Evolutionary conservation across 192 early-diverging fungal genomes (phyloP), one percentile per base, ranked within the genome.

Genomic region (Obelidium mucronatum): DNA sequence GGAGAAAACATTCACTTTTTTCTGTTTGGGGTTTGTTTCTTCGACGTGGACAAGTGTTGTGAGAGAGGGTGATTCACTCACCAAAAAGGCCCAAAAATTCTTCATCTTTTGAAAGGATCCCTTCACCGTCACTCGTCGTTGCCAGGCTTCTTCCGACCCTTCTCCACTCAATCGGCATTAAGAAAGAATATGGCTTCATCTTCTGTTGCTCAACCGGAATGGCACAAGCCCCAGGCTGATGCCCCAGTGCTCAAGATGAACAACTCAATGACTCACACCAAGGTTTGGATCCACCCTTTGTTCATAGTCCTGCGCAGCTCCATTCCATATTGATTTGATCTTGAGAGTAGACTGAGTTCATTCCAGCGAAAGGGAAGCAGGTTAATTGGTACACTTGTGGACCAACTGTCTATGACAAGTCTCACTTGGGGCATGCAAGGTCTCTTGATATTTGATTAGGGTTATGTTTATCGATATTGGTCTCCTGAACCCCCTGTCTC

Each of bases 311-410:
- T 3, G 51, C 36, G 48, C 24, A 8, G 28, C n/a, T n/a, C n/a
- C n/a, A n/a, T n/a, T n/a, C n/a, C n/a, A n/a, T n/a, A 31, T 40
- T 44, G 40, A 11, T 34, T 33, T 6, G 37, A 65, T 65, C 34
- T 17, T 65, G 37, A 37, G 13, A 36, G 82, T 94, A 93, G 93
- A 94, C 76, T 6, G 93, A 94, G 24, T 99, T 99, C 78, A 85
- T 95, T 39, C 97, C 97, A 2, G 86, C 82, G 42, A 78, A 89
- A 3, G 93, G 93, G 26, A 93, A 93, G 80, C 82, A 82, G 48
- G 95, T 99, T 4, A 91, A 89, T 77, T 99, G 97, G 97, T 99
- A 99, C 81, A 92, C 87, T 73, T 99, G 98, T 85, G 98, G 98
- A 30, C 98, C 98, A 13, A 99, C 98, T 2, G 98, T 99, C 28